Evolutionary conservation across 495 filamentous ascomycete species (phyloP).

Genomic region (Daldinia loculata): DNA sequence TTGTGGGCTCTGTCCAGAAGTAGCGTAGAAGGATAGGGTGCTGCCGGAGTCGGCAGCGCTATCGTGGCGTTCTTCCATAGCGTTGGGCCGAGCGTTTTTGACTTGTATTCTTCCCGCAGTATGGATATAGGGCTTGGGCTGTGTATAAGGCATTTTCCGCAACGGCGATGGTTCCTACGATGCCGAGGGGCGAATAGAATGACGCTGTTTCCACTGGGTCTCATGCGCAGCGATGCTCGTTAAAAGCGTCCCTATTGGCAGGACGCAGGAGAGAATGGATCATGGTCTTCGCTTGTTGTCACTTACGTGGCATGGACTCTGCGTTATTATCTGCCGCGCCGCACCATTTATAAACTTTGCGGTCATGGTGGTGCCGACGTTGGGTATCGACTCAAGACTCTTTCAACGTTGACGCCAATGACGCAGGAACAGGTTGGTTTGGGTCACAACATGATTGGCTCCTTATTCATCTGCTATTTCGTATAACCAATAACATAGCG

Average conservation of each 20-base stretch:
- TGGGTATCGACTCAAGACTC: not conserved
- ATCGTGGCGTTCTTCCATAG: constrained; percentile 10
- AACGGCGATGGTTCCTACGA: not conserved
- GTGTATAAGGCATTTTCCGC: not conserved
- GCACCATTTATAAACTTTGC: constrained; percentile 16
- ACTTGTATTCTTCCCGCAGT: not conserved
- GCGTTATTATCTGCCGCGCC: not conserved
- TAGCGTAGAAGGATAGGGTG: not conserved
- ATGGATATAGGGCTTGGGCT: not conserved
- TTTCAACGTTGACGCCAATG: constrained; percentile 1
- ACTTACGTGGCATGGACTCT: constrained; percentile 34
- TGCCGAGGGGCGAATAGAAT: constrained; percentile 21
- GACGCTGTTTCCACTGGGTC: constrained; percentile 7
- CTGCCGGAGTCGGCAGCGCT: not conserved
- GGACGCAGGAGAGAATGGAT: constrained; percentile 13
- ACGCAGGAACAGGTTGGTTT: constrained; percentile 1
- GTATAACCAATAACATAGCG: not conserved
- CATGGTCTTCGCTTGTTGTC: constrained; percentile 25
- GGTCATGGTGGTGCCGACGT: not conserved
- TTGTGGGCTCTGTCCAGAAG: not conserved
- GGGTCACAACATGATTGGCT: not conserved
- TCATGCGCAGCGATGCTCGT: not conserved
- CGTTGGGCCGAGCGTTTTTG: not conserved
- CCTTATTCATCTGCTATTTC: not conserved
- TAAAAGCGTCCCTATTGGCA: constrained; percentile 27